These are phyloP conservation scores for Naematelia encephala DNA, from an alignment of 768 basidiomycete genomes.

Conservation along the genomic window DNA sequence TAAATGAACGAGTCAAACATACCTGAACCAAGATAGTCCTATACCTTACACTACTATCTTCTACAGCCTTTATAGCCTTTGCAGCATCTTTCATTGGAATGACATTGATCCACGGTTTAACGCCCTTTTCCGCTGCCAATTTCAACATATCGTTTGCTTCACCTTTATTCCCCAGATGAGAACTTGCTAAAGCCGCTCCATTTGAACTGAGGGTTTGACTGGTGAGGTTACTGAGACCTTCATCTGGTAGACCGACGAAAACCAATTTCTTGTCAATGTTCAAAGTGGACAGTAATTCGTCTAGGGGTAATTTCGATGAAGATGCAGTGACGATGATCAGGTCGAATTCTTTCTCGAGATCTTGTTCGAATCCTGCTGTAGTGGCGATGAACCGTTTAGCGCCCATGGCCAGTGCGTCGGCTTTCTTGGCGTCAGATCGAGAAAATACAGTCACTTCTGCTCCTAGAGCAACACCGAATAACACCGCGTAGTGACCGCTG, in stretches of 20 bases:
- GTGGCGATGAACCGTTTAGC: conserved; percentile 58
- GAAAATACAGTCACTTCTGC: conserved; percentile 64
- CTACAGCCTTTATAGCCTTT: conserved; percentile 57
- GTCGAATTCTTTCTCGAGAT: conserved; percentile 51
- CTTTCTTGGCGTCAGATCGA: conserved; percentile 59
- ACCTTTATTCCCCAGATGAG: conserved; percentile 59
- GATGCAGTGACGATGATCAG: conserved; percentile 53
- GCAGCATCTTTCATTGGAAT: conserved; percentile 58
- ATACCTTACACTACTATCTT: conserved; percentile 58
- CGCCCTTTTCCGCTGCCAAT: conserved; percentile 59
- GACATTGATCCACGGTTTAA: conserved; percentile 58
- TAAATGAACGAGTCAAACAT: too few relatives aligned
- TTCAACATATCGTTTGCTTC: conserved; percentile 63
- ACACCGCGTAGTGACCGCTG: conserved; percentile 49
- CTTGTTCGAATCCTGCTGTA: conserved; percentile 41
- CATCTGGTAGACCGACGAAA: conserved; percentile 61
- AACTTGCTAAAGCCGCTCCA: conserved; percentile 44
- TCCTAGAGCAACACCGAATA: conserved; percentile 60
- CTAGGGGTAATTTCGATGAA: conserved; percentile 55
- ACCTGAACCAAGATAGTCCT: conserved; percentile 56
- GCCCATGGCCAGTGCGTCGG: conserved; percentile 58
- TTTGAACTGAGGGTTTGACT: conserved; percentile 51
- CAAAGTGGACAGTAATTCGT: conserved; percentile 59
- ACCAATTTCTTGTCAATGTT: conserved; percentile 60
- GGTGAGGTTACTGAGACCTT: conserved; percentile 53